These are phyloP conservation scores for Xylaria sp. DNA, from an alignment of 2,329 filamentous ascomycete species.

Conservation along the genomic window DNA sequence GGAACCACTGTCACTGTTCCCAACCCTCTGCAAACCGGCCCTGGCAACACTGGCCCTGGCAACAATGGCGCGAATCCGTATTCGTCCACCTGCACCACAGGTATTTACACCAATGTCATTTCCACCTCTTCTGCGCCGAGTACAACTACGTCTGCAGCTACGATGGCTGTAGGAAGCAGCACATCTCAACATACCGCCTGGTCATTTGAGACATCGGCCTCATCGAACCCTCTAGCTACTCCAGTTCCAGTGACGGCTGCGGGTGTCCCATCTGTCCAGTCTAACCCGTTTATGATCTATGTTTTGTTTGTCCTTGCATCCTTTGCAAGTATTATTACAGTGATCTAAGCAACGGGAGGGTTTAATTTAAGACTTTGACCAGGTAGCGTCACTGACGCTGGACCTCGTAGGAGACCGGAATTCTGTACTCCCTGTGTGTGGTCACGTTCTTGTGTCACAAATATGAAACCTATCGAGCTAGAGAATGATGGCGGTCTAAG, in stretches of 20 bases:
- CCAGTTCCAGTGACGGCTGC: slow-evolving; percentile 21
- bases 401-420: neutral
- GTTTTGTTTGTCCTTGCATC: slow-evolving; percentile 18
- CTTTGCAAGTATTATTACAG: slow-evolving; percentile 21
- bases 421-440: slow-evolving; percentile 1
- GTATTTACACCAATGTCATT: slow-evolving; percentile 33
- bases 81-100: slow-evolving; percentile 35
- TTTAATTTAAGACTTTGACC: neutral
- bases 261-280: slow-evolving; percentile 6
- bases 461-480: slow-evolving; percentile 14
- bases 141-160: slow-evolving; percentile 28
- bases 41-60: neutral
- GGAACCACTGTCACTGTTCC: slow-evolving; percentile 32
- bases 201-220: slow-evolving; percentile 26
- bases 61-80: neutral
- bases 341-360: slow-evolving; percentile 16
- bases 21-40: slow-evolving; percentile 18
- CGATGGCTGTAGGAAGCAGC: slow-evolving; percentile 29
- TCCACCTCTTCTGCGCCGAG: slow-evolving; percentile 11
- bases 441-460: slow-evolving; percentile 19
- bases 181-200: slow-evolving; percentile 24
- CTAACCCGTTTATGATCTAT: slow-evolving; percentile 26
- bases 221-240: slow-evolving; percentile 18
- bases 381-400: neutral
- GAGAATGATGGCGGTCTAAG: slow-evolving; percentile 23